Conservation (phyloP, 768 basidiomycete genomes). For the Phanerochaete sordida region DNA sequence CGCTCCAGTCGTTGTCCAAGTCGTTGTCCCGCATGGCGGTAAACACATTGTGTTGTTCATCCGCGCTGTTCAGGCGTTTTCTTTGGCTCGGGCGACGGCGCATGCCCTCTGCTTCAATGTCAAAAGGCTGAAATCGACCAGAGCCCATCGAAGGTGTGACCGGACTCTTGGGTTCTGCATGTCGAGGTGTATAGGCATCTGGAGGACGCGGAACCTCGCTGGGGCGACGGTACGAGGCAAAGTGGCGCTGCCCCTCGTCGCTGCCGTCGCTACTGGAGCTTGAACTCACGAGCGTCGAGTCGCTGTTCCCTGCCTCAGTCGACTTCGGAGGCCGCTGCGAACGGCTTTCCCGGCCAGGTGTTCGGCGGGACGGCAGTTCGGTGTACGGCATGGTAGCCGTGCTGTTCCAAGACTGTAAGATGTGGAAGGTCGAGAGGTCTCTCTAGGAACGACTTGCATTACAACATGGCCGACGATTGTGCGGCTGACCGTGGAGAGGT, state of each 20-base stretch:
- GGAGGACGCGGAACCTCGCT: background rate
- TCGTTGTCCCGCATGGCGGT: slow-evolving; percentile 5
- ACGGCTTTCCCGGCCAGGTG: background rate
- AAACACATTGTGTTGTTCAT: slow-evolving; percentile 4
- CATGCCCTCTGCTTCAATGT: background rate
- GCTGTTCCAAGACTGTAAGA: too few relatives aligned
- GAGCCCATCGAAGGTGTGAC: background rate
- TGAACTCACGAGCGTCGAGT: background rate
- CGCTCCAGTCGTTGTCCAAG: slow-evolving; percentile 13
- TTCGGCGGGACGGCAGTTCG: background rate
- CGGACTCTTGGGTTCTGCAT: background rate
- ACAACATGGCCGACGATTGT: too few relatives aligned
- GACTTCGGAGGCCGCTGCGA: background rate
- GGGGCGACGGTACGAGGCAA: slow-evolving; percentile 1
- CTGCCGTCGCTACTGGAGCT: background rate
- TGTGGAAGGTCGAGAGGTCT: too few relatives aligned
- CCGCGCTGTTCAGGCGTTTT: background rate
- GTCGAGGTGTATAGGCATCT: background rate
- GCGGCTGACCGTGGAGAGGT: too few relatives aligned
- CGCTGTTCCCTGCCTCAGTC: background rate
- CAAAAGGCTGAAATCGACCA: background rate
- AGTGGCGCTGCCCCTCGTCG: background rate
- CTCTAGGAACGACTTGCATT: too few relatives aligned
- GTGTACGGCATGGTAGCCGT: slow-evolving; percentile 5
- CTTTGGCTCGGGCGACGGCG: background rate